A percentile compares a stretch with the other conserved stretches of the same genome.
These are phyloP conservation scores for Westerdykella ornata DNA, from an alignment of 2,329 filamentous ascomycete genomes.

Conservation along the genomic window DNA sequence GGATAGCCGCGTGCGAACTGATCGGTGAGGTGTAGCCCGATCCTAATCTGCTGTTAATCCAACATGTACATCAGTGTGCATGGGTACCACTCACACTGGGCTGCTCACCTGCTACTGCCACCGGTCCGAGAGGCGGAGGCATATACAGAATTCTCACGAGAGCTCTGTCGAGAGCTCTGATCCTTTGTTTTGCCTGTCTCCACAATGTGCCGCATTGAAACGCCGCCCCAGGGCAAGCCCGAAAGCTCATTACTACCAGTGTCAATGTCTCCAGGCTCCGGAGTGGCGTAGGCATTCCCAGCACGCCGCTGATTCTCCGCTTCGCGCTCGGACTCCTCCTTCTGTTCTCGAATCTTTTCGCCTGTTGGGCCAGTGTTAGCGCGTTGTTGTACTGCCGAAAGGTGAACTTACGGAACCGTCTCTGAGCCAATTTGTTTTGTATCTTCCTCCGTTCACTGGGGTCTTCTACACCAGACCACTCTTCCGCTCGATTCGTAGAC, in stretches of 20 bases:
- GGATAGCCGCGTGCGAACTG: conserved; percentile 36
- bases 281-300: conserved; percentile 57
- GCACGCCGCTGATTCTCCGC: conserved; percentile 58
- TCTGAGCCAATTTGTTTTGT: conserved; percentile 68
- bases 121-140: conserved; percentile 33
- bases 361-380: conserved; percentile 41
- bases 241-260: conserved; percentile 49
- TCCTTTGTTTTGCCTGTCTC: conserved; percentile 42
- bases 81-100: conserved; percentile 23
- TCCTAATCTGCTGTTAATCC: conserved; percentile 24
- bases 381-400: not conserved
- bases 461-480: conserved; percentile 65
- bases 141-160: conserved; percentile 37
- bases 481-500: conserved; percentile 39
- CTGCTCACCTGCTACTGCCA: conserved; percentile 37
- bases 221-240: conserved; percentile 65
- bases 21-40: conserved; percentile 37
- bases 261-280: conserved; percentile 51
- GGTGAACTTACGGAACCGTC: conserved; percentile 64
- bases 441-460: conserved; percentile 66
- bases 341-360: conserved; percentile 62
- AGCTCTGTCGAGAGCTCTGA: conserved; percentile 38
- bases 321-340: conserved; percentile 59
- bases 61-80: conserved; percentile 8
- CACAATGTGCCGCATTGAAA: conserved; percentile 53